phyloP scores from a whole-genome alignment of 495 filamentous ascomycete species.

The Wilcoxina mikolae region DNA sequence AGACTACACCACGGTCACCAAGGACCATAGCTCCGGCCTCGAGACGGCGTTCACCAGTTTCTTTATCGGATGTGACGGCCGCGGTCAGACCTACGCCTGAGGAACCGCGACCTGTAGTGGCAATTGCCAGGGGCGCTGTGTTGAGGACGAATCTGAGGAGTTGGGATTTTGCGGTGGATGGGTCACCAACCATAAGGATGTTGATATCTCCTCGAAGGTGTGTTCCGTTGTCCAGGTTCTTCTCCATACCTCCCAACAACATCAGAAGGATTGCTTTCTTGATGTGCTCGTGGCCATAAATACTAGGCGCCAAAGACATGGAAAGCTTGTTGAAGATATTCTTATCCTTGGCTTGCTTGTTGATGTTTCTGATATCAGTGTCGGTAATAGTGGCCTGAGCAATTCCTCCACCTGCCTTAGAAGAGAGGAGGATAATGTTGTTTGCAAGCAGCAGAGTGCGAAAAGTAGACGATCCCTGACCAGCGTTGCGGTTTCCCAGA shows the following conservation, averaged over 20 bases:
- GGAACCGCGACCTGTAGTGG: conserved; percentile 91
- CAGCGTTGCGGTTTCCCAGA: conserved; percentile 82
- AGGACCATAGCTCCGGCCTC: conserved; percentile 99
- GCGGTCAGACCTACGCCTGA: conserved; percentile 97
- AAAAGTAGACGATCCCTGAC: conserved; percentile 75
- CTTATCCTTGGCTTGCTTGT: conserved; percentile 90
- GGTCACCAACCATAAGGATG: conserved; percentile 98
- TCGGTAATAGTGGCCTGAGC: conserved; percentile 90
- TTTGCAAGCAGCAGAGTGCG: conserved; percentile 87
- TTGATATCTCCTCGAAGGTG: conserved; percentile 96
- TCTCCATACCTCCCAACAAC: conserved; percentile 96
- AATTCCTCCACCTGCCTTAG: conserved; percentile 88
- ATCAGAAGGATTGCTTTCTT: conserved; percentile 96
- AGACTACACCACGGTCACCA: conserved; percentile 90
- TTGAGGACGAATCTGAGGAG: conserved; percentile 94
- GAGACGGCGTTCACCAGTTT: conserved; percentile 86
- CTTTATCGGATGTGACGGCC: conserved; percentile 90
- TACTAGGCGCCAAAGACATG: conserved; percentile 95
- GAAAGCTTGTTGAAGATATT: conserved; percentile 85
- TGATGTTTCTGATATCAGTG: conserved; percentile 95
- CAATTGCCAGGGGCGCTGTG: conserved; percentile 91
- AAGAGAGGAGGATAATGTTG: conserved; percentile 86
- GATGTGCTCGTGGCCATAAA: conserved; percentile 93
- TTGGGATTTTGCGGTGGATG: conserved; percentile 96
- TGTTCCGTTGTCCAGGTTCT: conserved; percentile 95